Evolutionary conservation across 371 early-diverging fungal species (phyloP), one percentile per base, ranked within the genome.

Genomic region (Globomyces sp.): DNA sequence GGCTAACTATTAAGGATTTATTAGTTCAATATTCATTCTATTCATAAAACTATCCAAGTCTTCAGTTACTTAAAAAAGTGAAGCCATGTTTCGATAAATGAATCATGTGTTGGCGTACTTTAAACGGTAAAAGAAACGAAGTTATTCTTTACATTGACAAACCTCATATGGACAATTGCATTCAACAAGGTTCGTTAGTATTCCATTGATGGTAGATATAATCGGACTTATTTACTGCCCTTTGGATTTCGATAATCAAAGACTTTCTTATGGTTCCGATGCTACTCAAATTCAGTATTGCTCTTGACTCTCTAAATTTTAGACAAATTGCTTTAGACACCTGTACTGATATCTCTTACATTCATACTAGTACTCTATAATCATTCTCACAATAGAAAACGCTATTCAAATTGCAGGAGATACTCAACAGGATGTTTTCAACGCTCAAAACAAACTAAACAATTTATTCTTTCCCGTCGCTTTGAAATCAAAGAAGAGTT

Each of bases 331-430:
- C 81, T 46, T 64, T 74, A 63, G 78, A 77, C 55, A 80, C 81
- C 13, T 78, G 68, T 72, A 80, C 81, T 57, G 79, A 78, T 72
- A 78, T 80, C 59, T 53, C 69, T 44, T 80, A 74, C 74, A 74
- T 77, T 66, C 74, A 77, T 57, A 78, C 78, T 10, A 80, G 24
- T 24, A 24, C 24, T 24, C 24, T 24, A 24, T 24, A 24, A 24
- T 24, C 24, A 24, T 24, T 24, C 24, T 24, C 24, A 24, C 24
- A 24, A 24, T 24, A 24, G 24, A 80, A 72, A 78, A 78, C 67
- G 78, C 81, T 46, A 80, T 80, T 63, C 77, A 77, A 65, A 78
- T 80, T 58, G 68, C 74, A 43, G 81, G 81, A 40, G 81, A 80
- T 65, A 72, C 77, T 43, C 77, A 80, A 66, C 77, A 80, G 49